Percentiles rank a stretch among this genome's conserved stretches.
Conservation (phyloP, 2,329 filamentous ascomycete genomes). For the Claviceps pazoutovae region DNA sequence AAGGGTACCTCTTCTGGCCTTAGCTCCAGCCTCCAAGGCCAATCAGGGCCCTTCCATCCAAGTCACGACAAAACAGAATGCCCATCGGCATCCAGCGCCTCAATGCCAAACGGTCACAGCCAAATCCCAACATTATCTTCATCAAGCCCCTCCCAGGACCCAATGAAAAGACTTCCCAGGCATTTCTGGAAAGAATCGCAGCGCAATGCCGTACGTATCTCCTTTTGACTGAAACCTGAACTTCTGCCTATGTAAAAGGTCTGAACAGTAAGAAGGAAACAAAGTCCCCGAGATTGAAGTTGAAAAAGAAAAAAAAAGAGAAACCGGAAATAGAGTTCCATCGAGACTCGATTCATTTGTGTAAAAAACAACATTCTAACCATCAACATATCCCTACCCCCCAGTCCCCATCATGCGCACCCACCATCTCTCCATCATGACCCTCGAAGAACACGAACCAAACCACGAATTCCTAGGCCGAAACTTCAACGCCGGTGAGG, state of each 20-base stretch:
- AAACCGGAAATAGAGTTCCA: too few relatives aligned
- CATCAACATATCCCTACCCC: too few relatives aligned
- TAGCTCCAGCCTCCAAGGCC: too few relatives aligned
- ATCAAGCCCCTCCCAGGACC: conserved; percentile 63
- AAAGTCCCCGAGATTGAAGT: too few relatives aligned
- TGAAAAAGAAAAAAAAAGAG: too few relatives aligned
- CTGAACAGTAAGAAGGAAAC: too few relatives aligned
- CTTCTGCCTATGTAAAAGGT: too few relatives aligned
- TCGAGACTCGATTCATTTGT: too few relatives aligned
- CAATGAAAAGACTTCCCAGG: conserved; percentile 47
- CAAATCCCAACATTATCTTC: conserved; percentile 69
- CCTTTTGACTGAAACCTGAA: too few relatives aligned
- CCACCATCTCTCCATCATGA: conserved; percentile 49
- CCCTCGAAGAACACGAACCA: conserved; percentile 67
- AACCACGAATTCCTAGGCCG: conserved; percentile 76
- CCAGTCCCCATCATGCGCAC: conserved; percentile 55
- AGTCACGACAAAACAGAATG: conserved; percentile 33
- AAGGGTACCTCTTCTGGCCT: too few relatives aligned
- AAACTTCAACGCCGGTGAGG: conserved; percentile 82
- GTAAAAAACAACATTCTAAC: too few relatives aligned
- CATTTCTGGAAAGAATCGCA: conserved; percentile 63
- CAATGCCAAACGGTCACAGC: conserved; percentile 60
- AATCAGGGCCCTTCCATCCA: neutral
- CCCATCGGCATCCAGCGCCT: conserved; percentile 65
- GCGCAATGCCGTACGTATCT: conserved; percentile 54